Evolutionary conservation across 345 rosid species (phyloP).

Genomic region (Eucalyptus camaldulensis): DNA sequence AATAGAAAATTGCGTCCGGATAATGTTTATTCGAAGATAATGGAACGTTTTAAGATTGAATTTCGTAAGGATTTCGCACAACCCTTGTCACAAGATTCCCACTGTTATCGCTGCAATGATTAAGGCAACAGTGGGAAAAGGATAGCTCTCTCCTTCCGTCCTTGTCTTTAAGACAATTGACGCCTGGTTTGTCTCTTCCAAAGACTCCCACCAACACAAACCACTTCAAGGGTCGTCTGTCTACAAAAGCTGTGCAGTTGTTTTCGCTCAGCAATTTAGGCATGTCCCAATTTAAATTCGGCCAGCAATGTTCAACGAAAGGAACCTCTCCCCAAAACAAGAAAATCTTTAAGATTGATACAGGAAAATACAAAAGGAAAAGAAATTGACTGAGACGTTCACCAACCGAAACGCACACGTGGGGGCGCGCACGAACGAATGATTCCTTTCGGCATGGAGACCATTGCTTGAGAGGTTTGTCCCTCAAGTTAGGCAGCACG

Average conservation of each 20-base stretch:
- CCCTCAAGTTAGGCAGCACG: neutral
- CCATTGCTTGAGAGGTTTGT: neutral
- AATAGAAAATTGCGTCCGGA: neutral
- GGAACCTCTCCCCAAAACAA: neutral
- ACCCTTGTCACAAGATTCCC: neutral
- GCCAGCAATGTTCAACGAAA: neutral
- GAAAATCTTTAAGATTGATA: neutral
- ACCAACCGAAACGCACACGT: neutral
- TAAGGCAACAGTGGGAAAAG: neutral
- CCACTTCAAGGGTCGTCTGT: neutral
- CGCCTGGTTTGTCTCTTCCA: neutral
- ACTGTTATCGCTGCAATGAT: neutral
- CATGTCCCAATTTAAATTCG: neutral
- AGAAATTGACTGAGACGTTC: neutral
- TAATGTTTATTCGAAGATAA: neutral
- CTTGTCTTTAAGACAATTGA: neutral
- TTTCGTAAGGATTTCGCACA: neutral
- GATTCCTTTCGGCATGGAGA: neutral
- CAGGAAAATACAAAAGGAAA: neutral
- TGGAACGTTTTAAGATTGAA: neutral
- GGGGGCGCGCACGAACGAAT: neutral
- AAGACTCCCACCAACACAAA: neutral
- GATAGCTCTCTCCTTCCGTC: neutral
- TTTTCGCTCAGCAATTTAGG: neutral
- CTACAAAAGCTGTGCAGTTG: neutral